Conservation (phyloP, 805 yeast genomes). For the Hanseniaspora taiwanica region DNA sequence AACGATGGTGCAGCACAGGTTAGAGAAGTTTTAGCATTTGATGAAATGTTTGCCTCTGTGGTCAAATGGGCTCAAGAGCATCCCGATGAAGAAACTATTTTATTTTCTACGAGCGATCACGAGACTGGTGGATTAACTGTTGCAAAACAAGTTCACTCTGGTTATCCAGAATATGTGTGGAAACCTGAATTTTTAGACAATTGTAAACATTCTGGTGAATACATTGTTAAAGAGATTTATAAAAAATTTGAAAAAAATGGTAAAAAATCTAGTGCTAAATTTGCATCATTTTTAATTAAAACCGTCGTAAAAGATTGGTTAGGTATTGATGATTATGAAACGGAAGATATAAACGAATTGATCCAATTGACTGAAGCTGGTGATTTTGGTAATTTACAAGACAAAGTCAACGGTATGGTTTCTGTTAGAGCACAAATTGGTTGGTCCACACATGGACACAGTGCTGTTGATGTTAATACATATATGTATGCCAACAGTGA, state of each 20-base stretch:
- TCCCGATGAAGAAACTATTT: conserved; percentile 61
- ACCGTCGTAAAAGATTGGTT: conserved; percentile 50
- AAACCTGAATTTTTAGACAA: conserved; percentile 61
- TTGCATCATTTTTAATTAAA: conserved; percentile 34
- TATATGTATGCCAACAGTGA: conserved; percentile 62
- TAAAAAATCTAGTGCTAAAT: conserved; percentile 7
- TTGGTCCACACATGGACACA: conserved; percentile 96
- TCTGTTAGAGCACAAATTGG: conserved; percentile 80
- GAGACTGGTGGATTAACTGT: conserved; percentile 93
- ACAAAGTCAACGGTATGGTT: conserved; percentile 53
- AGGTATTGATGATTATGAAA: conserved; percentile 47
- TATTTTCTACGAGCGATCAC: conserved; percentile 81
- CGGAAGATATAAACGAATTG: conserved; percentile 38
- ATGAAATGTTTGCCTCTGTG: conserved; percentile 66
- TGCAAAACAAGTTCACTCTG: conserved; percentile 56
- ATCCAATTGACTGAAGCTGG: conserved; percentile 23
- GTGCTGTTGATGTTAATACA: conserved; percentile 90
- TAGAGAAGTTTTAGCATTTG: conserved; percentile 79
- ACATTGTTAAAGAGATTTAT: conserved; percentile 30
- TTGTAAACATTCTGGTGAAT: conserved; percentile 71
- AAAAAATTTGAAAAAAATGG: conserved; percentile 9
- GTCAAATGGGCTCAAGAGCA: conserved; percentile 47
- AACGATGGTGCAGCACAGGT: conserved; percentile 94
- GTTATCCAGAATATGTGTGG: conserved; percentile 83
- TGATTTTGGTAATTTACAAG: conserved; percentile 21